Conservation (phyloP, 148 eudicot species). For the Pouteria glomerata region DNA sequence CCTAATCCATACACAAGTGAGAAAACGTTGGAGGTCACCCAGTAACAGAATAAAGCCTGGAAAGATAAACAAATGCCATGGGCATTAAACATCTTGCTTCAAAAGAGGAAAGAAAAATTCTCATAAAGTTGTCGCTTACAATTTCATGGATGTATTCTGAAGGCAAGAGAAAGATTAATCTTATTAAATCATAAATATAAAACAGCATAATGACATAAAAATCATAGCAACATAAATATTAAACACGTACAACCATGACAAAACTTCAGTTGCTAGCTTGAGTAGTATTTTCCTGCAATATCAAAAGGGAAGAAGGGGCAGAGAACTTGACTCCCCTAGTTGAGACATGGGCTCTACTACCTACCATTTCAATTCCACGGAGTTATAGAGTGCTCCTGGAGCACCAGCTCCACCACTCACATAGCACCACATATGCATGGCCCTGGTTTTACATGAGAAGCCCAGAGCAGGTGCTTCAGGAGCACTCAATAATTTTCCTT, state of each 20-base stretch:
- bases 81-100: not conserved
- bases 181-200: not conserved
- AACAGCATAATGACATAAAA: not conserved
- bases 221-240: not conserved
- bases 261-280: not conserved
- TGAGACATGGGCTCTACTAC: not conserved
- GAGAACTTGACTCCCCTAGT: too few relatives aligned
- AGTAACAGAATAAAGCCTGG: slow-evolving; percentile 94
- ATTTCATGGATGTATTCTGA: not conserved
- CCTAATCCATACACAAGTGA: slow-evolving; percentile 79
- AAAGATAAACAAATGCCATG: slow-evolving; percentile 9
- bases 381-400: too few relatives aligned
- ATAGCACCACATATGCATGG: too few relatives aligned
- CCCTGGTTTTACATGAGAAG: too few relatives aligned
- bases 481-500: too few relatives aligned
- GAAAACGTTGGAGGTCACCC: slow-evolving; percentile 89
- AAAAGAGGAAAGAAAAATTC: not conserved
- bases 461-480: too few relatives aligned
- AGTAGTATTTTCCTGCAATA: not conserved
- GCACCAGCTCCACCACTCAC: too few relatives aligned
- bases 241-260: not conserved
- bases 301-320: not conserved
- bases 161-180: not conserved
- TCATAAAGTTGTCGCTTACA: not conserved
- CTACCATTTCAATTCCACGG: not conserved